Evolutionary conservation across 2,329 filamentous ascomycete species (phyloP).

Genomic region (Trichoderma semiorbis): DNA sequence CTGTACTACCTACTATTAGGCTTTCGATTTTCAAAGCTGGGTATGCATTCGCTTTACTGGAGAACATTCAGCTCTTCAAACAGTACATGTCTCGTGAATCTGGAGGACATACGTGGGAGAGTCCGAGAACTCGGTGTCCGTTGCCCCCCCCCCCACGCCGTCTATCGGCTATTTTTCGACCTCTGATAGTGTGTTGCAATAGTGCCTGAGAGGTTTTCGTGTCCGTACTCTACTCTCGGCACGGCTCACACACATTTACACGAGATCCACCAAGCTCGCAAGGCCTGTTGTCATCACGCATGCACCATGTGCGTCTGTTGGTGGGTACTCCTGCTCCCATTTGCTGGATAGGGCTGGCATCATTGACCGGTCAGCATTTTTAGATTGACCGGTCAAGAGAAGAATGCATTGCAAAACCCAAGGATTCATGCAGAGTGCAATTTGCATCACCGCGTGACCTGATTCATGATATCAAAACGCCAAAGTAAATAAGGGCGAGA

Average conservation of each 20-base stretch:
- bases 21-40: background rate
- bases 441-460: slow-evolving; percentile 4
- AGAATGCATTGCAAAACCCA: background rate
- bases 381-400: slow-evolving; percentile 14
- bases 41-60: background rate
- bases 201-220: background rate
- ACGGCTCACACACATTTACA: background rate
- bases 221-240: background rate
- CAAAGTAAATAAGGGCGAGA: background rate
- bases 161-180: background rate
- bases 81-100: background rate
- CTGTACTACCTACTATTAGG: background rate
- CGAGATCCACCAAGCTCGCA: background rate
- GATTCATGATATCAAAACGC: background rate
- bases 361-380: slow-evolving; percentile 10
- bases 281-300: slow-evolving; percentile 3
- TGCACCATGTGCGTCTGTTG: background rate
- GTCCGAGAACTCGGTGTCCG: background rate
- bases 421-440: background rate
- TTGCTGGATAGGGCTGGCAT: slow-evolving; percentile 8
- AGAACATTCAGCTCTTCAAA: background rate
- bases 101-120: background rate
- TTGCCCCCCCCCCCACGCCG: background rate
- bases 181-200: background rate
- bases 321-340: background rate